Conservation (phyloP, 805 yeast genomes). For the Kluyveromyces starmeri region DNA sequence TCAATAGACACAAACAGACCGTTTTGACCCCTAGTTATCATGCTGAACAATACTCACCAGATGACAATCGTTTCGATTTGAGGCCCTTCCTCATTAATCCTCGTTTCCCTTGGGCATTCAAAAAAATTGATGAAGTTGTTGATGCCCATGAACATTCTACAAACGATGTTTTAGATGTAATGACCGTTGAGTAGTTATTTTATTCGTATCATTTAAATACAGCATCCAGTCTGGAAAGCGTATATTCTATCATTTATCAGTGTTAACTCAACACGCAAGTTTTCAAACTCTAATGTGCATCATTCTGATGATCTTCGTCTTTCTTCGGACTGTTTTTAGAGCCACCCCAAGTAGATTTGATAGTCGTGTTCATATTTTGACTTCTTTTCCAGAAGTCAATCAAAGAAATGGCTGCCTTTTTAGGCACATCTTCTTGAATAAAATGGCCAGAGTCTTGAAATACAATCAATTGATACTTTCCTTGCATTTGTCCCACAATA, state of each 20-base stretch:
- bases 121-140: slow-evolving; percentile 76
- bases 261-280: no score
- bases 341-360: slow-evolving; percentile 34
- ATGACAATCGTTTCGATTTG: slow-evolving; percentile 91
- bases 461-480: slow-evolving; percentile 82
- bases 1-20: slow-evolving; percentile 95
- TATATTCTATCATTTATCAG: no score
- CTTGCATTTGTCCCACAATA: slow-evolving; percentile 97
- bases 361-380: slow-evolving; percentile 27
- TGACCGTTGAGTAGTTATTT: slow-evolving; percentile 26
- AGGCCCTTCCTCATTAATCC: slow-evolving; percentile 95
- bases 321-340: slow-evolving; percentile 4
- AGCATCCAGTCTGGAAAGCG: no score
- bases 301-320: no score
- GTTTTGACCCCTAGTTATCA: slow-evolving; percentile 96
- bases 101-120: slow-evolving; percentile 79
- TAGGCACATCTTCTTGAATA: slow-evolving; percentile 86
- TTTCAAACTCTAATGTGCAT: no score
- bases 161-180: slow-evolving; percentile 17
- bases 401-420: slow-evolving; percentile 49
- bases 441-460: slow-evolving; percentile 84
- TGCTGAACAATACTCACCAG: slow-evolving; percentile 97
- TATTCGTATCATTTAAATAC: no score
- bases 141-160: slow-evolving; percentile 39
- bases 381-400: slow-evolving; percentile 39